These are phyloP conservation scores for Bombardia bombarda DNA, from an alignment of 495 filamentous ascomycete genomes.

Conservation along the genomic window DNA sequence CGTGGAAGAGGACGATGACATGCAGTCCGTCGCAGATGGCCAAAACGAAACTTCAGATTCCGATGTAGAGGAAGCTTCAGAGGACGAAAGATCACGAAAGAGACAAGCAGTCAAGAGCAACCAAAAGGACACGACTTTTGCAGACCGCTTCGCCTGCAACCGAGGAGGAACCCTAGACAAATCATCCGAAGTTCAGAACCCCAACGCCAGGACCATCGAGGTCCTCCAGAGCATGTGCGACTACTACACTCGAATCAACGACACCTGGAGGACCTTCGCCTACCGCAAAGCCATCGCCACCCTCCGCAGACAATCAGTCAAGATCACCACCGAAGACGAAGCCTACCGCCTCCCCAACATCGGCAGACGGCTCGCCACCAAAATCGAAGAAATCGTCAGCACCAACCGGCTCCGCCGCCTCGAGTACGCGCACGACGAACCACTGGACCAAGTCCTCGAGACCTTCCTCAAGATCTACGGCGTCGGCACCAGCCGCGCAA, in stretches of 20 bases:
- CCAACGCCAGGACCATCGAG: constrained; percentile 69
- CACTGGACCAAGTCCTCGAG: constrained; percentile 53
- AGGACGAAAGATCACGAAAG: constrained; percentile 17
- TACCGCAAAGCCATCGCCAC: constrained; percentile 76
- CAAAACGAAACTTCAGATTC: constrained; percentile 9
- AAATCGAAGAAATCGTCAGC: constrained; percentile 82
- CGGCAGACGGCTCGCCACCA: constrained; percentile 67
- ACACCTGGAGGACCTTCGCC: constrained; percentile 72
- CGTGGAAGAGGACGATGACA: constrained; percentile 25
- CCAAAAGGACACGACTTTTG: constrained; percentile 17
- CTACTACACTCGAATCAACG: constrained; percentile 66
- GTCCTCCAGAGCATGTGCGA: constrained; percentile 76
- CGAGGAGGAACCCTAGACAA: constrained; percentile 29
- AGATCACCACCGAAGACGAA: constrained; percentile 60
- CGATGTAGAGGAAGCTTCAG: constrained; percentile 11
- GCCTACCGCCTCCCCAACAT: constrained; percentile 63
- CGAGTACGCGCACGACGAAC: constrained; percentile 57
- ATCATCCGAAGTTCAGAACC: constrained; percentile 21
- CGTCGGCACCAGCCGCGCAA: constrained; percentile 62
- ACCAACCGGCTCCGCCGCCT: constrained; percentile 70
- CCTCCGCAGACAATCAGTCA: constrained; percentile 56
- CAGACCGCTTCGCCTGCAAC: constrained; percentile 38
- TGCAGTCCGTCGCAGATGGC: constrained; percentile 9
- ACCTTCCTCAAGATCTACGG: constrained; percentile 74
- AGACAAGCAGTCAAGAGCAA: constrained; percentile 3